Evolutionary conservation across 1,284 basidiomycete species (phyloP), one percentile per base, ranked within the genome.

Genomic region (Malassezia yamatoensis): DNA sequence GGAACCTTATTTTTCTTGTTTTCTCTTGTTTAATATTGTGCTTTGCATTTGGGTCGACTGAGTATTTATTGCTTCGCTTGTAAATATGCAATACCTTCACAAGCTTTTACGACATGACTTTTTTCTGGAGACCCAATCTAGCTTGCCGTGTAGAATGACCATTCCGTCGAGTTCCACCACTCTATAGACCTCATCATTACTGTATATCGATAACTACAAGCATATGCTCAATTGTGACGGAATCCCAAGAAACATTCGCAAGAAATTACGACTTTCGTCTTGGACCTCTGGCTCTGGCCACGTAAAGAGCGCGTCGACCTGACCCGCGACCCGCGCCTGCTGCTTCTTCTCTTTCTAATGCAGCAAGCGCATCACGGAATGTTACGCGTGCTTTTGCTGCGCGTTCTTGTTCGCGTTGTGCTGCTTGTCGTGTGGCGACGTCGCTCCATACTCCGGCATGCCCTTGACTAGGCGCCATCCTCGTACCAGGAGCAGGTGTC

Each of bases 391-490:
- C 54, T 16, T 63, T 56, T 6, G 59, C 61, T 45, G 61, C 59
- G 16, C 62, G 61, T 36, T 74, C 70, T 39, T 70, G 65, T 48
- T 72, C 68, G 33, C 67, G 62, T 54, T 66, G 61, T 6, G 61
- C 66, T 1, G 65, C 65, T 45, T 70, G 66, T 2, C 71, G 61
- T 12, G 63, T 63, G 1, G 65, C 53, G 15, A 72, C 67, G 50
- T 74, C 71, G 38, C 68, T 69, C 71, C 71, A 74, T 6, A 67
- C 68, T 38, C 67, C 67, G 2, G 64, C 49, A 32, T 54, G 50
- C 24, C 37, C 51, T 16, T 47, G 51, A 45, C 21, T 36, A 49
- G 37, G 53, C 16, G 38, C 62, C 39, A 9, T 50, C 42, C 10
- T 58, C 55, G 15, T 52, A 54, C 56, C 58, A 16, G 56, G 43